Evolutionary conservation across 108 stramenopile species (phyloP).

Genomic region (Stephanodiscus triporus): DNA sequence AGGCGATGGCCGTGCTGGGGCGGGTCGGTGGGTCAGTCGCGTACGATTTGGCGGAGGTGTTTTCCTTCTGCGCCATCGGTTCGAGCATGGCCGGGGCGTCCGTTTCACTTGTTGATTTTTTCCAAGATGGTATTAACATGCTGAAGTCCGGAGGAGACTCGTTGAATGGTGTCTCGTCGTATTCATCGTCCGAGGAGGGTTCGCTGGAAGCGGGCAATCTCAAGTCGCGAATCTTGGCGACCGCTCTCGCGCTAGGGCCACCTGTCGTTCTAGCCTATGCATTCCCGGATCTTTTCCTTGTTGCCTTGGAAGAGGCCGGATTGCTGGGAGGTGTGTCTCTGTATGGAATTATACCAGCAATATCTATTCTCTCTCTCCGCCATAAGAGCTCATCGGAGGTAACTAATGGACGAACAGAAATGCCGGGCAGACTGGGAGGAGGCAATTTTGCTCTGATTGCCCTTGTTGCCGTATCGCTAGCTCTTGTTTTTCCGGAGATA

Average conservation of each 20-base stretch:
- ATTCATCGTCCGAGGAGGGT: neutral
- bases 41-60: constrained; percentile 42
- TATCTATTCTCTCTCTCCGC: constrained; percentile 38
- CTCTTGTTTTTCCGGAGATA: constrained; percentile 43
- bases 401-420: neutral
- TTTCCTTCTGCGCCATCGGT: constrained; percentile 52
- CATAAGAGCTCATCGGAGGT: neutral
- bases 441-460: constrained; percentile 31
- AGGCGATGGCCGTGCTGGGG: constrained; percentile 27
- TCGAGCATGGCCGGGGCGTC: constrained; percentile 61
- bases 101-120: constrained; percentile 53
- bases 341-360: constrained; percentile 51
- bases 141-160: neutral
- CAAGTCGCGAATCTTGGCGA: constrained; percentile 27
- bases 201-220: neutral
- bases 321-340: constrained; percentile 48
- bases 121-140: constrained; percentile 36
- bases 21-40: constrained; percentile 24
- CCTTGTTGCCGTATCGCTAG: constrained; percentile 28
- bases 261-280: constrained; percentile 42
- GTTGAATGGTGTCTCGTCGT: neutral
- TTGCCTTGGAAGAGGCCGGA: constrained; percentile 49
- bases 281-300: constrained; percentile 44
- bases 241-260: constrained; percentile 41
- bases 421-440: constrained; percentile 49